Percentiles rank a stretch among this genome's conserved stretches.
Evolutionary conservation across 208 protist genomes (phyloP).

Genomic region (Strigomonas culicis): DNA sequence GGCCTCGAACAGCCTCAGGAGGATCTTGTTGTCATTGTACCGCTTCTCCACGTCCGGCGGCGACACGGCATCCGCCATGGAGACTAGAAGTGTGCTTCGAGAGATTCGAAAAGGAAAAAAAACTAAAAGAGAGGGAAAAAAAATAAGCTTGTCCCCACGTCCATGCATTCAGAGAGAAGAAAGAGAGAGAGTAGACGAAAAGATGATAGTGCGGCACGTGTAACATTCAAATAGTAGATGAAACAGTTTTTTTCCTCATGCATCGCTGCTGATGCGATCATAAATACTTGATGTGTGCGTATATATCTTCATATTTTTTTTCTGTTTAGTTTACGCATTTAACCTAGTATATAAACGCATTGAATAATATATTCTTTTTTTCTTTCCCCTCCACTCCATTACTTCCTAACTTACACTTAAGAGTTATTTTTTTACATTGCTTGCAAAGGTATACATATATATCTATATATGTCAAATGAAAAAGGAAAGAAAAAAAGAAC

Average conservation of each 20-base stretch:
- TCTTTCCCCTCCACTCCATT: slow-evolving; percentile 13
- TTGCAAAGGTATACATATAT: slow-evolving; percentile 4
- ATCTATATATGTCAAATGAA: background rate
- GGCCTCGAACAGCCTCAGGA: slow-evolving; percentile 61
- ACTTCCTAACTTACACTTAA: slow-evolving; percentile 9
- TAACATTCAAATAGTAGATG: too few relatives aligned
- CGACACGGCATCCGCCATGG: background rate
- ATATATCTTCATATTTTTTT: too few relatives aligned
- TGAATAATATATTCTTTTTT: slow-evolving; percentile 6
- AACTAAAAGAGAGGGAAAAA: background rate
- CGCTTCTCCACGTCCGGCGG: slow-evolving; percentile 8
- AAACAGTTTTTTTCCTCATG: too few relatives aligned
- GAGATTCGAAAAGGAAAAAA: slow-evolving; percentile 12
- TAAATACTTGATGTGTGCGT: too few relatives aligned
- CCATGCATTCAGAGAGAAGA: slow-evolving; percentile 8
- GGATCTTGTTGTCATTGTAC: slow-evolving; percentile 24
- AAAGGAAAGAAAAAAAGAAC: slow-evolving; percentile 7
- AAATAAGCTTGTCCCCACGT: too few relatives aligned
- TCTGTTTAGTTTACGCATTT: too few relatives aligned
- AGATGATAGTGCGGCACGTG: too few relatives aligned
- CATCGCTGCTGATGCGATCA: too few relatives aligned
- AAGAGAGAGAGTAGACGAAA: slow-evolving; percentile 6
- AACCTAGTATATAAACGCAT: too few relatives aligned
- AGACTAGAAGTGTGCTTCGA: background rate
- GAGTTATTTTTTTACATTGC: slow-evolving; percentile 8